These are phyloP conservation scores for Lepiota brunneoincarnata DNA, from an alignment of 768 basidiomycete species.

Conservation along the genomic window DNA sequence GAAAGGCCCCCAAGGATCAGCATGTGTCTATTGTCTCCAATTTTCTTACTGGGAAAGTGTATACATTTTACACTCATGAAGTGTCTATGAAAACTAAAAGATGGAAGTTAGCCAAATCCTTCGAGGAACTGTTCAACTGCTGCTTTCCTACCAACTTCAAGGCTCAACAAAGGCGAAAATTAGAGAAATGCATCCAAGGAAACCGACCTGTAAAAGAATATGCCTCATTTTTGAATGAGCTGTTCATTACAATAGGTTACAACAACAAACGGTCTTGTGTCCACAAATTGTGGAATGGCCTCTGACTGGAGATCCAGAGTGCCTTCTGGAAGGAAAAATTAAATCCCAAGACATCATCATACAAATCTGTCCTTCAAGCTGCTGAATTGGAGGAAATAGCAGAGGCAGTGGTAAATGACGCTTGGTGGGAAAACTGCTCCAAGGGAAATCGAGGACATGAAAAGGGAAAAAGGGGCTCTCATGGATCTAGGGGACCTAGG, in stretches of 20 bases:
- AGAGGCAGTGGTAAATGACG: not conserved
- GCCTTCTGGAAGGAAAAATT: conserved; percentile 27
- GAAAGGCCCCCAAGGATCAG: conserved; percentile 6
- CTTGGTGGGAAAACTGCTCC: not conserved
- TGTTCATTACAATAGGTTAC: conserved; percentile 31
- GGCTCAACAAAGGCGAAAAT: conserved; percentile 22
- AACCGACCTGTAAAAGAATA: conserved; percentile 27
- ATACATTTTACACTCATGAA: conserved; percentile 26
- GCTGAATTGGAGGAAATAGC: conserved; percentile 31
- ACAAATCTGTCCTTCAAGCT: conserved; percentile 22
- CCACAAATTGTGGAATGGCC: conserved; percentile 32
- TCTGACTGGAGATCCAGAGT: conserved; percentile 21
- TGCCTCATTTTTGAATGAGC: conserved; percentile 30
- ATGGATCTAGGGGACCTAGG: not conserved
- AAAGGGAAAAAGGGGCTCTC: too few species aligned
- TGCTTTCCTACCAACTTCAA: conserved; percentile 30
- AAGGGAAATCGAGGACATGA: too few species aligned
- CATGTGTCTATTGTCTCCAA: conserved; percentile 21
- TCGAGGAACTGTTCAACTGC: conserved; percentile 27
- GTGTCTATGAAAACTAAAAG: conserved; percentile 19
- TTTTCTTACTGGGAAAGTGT: conserved; percentile 26
- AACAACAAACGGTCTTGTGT: conserved; percentile 26
- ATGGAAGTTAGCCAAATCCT: conserved; percentile 25
- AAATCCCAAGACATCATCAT: conserved; percentile 25
- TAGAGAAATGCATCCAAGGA: conserved; percentile 23